Base-by-base conservation (phyloP, 257 asterid genomes). In the Cruciata laevipes region DNA sequence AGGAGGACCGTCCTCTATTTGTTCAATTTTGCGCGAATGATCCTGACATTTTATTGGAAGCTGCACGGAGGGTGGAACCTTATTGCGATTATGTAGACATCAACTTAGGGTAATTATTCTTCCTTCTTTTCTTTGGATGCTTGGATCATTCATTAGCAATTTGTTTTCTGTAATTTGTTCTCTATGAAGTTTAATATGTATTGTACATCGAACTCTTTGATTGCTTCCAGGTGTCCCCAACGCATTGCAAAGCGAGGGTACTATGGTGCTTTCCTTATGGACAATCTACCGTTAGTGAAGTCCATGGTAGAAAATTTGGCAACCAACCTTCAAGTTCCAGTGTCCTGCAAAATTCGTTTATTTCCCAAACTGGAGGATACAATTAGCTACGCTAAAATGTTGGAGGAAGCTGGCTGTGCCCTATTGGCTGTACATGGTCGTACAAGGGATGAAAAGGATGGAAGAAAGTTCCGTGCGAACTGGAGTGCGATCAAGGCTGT, bases 11-110 rank as follows among this genome's bases (percentile, higher is more conserved):
- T 74, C 99, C 97, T 18, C 77, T 94, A 57, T 90, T 94, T 77
- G 96, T 94, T 81, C 99, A 94, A 75, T 94, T 94, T 63, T 94
- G 99, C 65, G 99, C 97, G 3, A 94, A 94, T 82, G 94, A 94
- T 82, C 99, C 99, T 6, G 85, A 85, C 69, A 69, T 76, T 68
- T 77, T 94, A 78, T 77, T 94, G 76, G 89, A 85, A 76, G 97
- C 99, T 42, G 99, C 99, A 10, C 74, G 83, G 77, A 90, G 80
- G 74, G 97, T 94, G 4, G 95, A 94, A 82, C 86, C 91, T 4
- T 75, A 65, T 77, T 88, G 97, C 65, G 99, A 94, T 71, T 94
- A 88, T 38, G 91, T 90, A 27, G 99, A 94, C 83, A 85, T 94
- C 73, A 94, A 94, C 73, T 84, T 94, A 31, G 97, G 97, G 99